Evolutionary conservation across 164 flowering plant species (phyloP).

Genomic region (Sedum album): DNA sequence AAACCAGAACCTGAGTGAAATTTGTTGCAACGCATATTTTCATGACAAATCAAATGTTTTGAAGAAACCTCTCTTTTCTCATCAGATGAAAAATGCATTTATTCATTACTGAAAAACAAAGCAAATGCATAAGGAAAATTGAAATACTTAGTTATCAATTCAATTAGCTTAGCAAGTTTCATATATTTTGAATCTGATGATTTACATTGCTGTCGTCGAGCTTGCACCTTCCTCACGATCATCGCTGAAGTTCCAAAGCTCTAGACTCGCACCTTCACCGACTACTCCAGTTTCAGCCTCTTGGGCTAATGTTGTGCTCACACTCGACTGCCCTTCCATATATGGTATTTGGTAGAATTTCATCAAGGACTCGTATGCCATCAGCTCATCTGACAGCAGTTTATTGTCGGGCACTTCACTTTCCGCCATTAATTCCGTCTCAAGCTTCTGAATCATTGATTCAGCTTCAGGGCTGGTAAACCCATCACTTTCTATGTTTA

Average conservation of each 20-base stretch:
- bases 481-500: background rate
- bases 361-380: conserved; percentile 69
- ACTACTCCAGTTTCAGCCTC: background rate
- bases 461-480: background rate
- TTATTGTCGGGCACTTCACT: conserved; percentile 20
- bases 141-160: too few species aligned
- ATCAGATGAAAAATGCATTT: too few species aligned
- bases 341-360: conserved; percentile 71
- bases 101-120: too few species aligned
- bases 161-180: background rate
- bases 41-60: too few species aligned
- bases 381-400: conserved; percentile 67
- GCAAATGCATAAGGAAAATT: too few species aligned
- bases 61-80: too few species aligned
- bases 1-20: too few species aligned
- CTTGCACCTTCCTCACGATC: background rate
- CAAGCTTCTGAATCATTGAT: conserved; percentile 13
- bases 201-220: background rate
- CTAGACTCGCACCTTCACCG: background rate
- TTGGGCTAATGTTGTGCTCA: background rate
- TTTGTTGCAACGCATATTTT: too few species aligned
- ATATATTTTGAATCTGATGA: background rate
- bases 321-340: conserved; percentile 36
- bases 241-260: background rate
- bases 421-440: conserved; percentile 15